phyloP scores from a whole-genome alignment of 768 basidiomycete genomes.

The Mycena metata region DNA sequence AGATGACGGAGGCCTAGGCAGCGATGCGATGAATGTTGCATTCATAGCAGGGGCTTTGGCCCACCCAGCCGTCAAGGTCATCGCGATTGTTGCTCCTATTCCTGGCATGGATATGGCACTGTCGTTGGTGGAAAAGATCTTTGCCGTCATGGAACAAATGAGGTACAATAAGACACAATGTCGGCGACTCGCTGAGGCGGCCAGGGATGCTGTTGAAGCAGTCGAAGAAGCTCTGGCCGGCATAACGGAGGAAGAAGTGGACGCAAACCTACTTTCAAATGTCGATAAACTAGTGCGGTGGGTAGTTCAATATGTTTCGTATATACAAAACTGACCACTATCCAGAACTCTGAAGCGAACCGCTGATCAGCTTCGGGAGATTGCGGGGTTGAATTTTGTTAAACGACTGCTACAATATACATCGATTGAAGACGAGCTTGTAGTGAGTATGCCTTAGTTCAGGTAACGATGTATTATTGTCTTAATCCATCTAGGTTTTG shows the following conservation, averaged over 20 bases:
- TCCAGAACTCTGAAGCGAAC: slow-evolving; percentile 8
- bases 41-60: slow-evolving; percentile 5
- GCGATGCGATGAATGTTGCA: slow-evolving; percentile 8
- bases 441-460: not conserved
- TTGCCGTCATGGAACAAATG: slow-evolving; percentile 8
- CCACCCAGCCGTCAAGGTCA: not conserved
- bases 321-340: not conserved
- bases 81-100: not conserved
- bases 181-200: slow-evolving; percentile 9
- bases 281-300: slow-evolving; percentile 17
- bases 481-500: not conserved
- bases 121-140: slow-evolving; percentile 9
- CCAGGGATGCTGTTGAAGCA: slow-evolving; percentile 15
- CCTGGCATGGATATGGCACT: slow-evolving; percentile 12
- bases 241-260: slow-evolving; percentile 1
- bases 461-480: not conserved
- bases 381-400: slow-evolving; percentile 8
- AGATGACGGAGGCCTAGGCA: not conserved
- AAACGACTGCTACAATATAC: slow-evolving; percentile 13
- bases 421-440: slow-evolving; percentile 13
- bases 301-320: not conserved
- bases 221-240: slow-evolving; percentile 13
- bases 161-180: slow-evolving; percentile 16
- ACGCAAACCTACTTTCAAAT: not conserved
- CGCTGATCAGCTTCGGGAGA: slow-evolving; percentile 6